A percentile compares a stretch with the other conserved stretches of the same genome.
Evolutionary conservation across 2,329 filamentous ascomycete genomes (phyloP).

Genomic region (Colletotrichum sp.): DNA sequence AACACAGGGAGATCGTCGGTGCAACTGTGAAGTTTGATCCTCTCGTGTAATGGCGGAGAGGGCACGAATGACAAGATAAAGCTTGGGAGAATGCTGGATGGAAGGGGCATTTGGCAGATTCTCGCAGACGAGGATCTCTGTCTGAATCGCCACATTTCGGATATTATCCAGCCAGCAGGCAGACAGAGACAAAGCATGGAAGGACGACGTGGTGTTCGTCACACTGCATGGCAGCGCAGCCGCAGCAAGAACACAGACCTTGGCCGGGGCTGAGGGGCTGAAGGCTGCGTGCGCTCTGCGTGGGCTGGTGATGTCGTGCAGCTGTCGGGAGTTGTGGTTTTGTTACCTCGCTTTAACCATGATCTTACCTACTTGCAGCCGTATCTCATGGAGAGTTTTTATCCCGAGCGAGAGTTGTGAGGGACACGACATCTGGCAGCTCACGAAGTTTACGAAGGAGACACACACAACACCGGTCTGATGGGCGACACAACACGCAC

Average conservation of each 20-base stretch:
- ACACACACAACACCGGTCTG: background rate
- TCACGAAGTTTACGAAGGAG: background rate
- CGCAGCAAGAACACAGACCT: background rate
- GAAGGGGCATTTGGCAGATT: background rate
- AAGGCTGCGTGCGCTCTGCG: background rate
- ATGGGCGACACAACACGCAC: background rate
- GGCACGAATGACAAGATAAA: background rate
- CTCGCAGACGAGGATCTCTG: background rate
- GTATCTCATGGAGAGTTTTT: background rate
- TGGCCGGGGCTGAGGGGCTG: background rate
- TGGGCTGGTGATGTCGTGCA: constrained; percentile 6
- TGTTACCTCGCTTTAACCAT: background rate
- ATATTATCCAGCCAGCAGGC: background rate
- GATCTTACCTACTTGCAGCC: background rate
- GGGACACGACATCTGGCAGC: background rate
- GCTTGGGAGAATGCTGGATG: background rate
- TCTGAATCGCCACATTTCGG: background rate
- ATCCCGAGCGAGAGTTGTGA: background rate
- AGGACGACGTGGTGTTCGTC: background rate
- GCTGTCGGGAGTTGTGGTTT: background rate
- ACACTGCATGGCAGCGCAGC: background rate
- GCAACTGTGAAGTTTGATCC: background rate
- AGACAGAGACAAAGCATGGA: background rate
- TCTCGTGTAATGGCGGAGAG: background rate
- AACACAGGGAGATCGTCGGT: background rate